Percentiles rank a stretch among this genome's conserved stretches.
Conservation (phyloP, 176 grass and related monocot genomes). For the Miscanthus lutarioriparius region DNA sequence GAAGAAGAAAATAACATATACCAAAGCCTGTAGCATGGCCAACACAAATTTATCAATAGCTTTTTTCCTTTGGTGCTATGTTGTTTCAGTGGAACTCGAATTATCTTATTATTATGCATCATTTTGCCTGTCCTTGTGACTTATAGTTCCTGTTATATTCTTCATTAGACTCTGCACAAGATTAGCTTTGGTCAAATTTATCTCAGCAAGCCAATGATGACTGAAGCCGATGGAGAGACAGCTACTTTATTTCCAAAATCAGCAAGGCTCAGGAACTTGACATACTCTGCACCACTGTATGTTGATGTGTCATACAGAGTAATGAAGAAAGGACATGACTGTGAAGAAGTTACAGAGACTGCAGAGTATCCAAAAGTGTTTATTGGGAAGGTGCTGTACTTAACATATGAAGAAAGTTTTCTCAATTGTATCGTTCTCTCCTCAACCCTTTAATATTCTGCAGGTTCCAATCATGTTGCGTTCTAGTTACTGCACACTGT, state of each 20-base stretch:
- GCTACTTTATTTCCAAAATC: conserved; percentile 94
- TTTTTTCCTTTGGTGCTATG: not conserved
- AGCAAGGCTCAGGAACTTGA: conserved; percentile 88
- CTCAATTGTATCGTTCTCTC: conserved; percentile 14
- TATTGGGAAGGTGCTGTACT: conserved; percentile 78
- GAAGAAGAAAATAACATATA: not conserved
- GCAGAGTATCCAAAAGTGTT: conserved; percentile 93
- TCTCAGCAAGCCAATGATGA: conserved; percentile 96
- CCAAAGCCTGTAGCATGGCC: not conserved
- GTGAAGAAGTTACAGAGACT: conserved; percentile 94
- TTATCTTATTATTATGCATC: conserved; percentile 11
- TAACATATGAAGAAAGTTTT: conserved; percentile 21
- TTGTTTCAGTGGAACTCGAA: conserved; percentile 4
- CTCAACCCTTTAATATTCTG: not conserved
- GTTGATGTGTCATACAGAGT: conserved; percentile 93
- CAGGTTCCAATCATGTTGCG: conserved; percentile 95
- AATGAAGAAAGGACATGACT: conserved; percentile 97
- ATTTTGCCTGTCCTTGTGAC: not conserved
- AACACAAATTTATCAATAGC: not conserved
- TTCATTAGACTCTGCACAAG: conserved; percentile 83
- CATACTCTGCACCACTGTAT: conserved; percentile 92
- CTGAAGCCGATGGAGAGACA: conserved; percentile 94
- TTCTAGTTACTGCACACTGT: conserved; percentile 92
- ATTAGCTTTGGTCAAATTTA: conserved; percentile 97
- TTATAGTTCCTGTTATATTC: conserved; percentile 26